Base-by-base conservation (phyloP, 2,329 filamentous ascomycete genomes). In the Beauveria caledonica region DNA sequence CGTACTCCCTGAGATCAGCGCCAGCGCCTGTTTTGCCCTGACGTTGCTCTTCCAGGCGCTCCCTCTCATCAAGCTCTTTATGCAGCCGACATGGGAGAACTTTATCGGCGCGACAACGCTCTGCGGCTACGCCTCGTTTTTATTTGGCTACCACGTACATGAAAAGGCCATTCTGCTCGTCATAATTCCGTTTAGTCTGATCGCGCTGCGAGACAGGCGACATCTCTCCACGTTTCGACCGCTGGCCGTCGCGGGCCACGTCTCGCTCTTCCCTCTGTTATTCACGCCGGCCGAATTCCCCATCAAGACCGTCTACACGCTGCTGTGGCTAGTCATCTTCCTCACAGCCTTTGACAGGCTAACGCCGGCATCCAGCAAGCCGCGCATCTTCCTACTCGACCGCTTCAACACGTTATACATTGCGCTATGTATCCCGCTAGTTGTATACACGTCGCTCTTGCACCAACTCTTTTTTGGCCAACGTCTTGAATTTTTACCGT, bases 141-240 rank as follows among this genome's bases (percentile, higher is more conserved):
- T 99, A 10, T 97, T 97, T 67, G 93, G 94, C 60, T 99, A 93
- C 92, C 94, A 99, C 70, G 94, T 99, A 9, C 94, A 99, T 68
- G 94, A 99, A 71, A 99, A 99, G 74, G 94, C 94, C 1, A 89
- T 99, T 61, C 82, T 99, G 23, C 83, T 97, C 21, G 88, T 97
- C 69, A 92, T 99, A 65, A 89, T 97, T 53, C 94, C 94, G 0
- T 97, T 97, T 78, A 95, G 90, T 66, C 82, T 99, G 63, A 87
- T 97, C 62, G 92, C 93, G 0, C 83, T 97, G 56, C 89, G 88
- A 71, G 92, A 97, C 72, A 85, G 94, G 56, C 86, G 94, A 27
- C 92, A 96, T 70, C 86, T 97, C 36, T 88, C 91, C 62, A 93
- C 93, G 1, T 99, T 97, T 76, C 84, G 91, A 25, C 94, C 94